phyloP scores from a whole-genome alignment of 805 yeast genomes.

The Candida boleticola region DNA sequence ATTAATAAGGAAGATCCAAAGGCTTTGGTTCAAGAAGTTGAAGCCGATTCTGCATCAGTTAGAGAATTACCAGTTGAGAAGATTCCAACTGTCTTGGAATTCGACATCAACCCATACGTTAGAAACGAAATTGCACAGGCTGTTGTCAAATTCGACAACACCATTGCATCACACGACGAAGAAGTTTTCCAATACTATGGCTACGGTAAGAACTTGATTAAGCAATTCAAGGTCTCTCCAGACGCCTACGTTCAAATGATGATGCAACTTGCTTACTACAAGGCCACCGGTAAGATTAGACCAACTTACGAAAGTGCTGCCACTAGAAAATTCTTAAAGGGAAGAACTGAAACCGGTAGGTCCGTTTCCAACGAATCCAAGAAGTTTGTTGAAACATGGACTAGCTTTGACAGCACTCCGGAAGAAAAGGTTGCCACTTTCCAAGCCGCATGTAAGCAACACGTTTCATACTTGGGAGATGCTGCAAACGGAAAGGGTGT shows the following conservation, averaged over 20 bases:
- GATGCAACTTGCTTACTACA: slow-evolving; percentile 87
- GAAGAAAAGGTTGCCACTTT: slow-evolving; percentile 65
- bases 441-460: slow-evolving; percentile 70
- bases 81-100: slow-evolving; percentile 32
- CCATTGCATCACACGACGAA: slow-evolving; percentile 68
- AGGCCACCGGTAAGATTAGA: slow-evolving; percentile 71
- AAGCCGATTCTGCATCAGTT: slow-evolving; percentile 8
- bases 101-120: slow-evolving; percentile 57
- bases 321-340: slow-evolving; percentile 81
- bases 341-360: slow-evolving; percentile 94
- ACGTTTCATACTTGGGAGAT: slow-evolving; percentile 65
- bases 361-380: slow-evolving; percentile 72
- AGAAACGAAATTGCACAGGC: slow-evolving; percentile 56
- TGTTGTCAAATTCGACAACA: slow-evolving; percentile 49
- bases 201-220: slow-evolving; percentile 83
- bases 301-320: slow-evolving; percentile 98
- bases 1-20: slow-evolving; percentile 47
- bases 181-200: slow-evolving; percentile 79
- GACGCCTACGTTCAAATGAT: slow-evolving; percentile 91
- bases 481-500: slow-evolving; percentile 88
- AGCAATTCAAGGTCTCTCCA: slow-evolving; percentile 82
- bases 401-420: slow-evolving; percentile 47
- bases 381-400: slow-evolving; percentile 73
- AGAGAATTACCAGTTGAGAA: slow-evolving; percentile 4
- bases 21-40: slow-evolving; percentile 26